Evolutionary conservation across 495 filamentous ascomycete species (phyloP).

Genomic region (Hypoxylon fragiforme): DNA sequence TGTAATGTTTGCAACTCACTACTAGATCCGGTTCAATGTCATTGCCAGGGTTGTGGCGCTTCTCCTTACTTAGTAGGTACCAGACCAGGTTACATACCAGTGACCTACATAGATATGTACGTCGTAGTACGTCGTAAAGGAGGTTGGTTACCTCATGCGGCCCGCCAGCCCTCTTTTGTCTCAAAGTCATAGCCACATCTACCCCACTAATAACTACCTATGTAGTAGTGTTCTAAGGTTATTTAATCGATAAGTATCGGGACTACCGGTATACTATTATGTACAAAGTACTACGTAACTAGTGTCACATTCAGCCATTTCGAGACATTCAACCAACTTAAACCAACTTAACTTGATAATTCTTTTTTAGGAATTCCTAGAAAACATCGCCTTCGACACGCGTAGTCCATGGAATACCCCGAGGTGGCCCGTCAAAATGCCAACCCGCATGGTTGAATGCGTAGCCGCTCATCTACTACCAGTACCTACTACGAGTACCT

Average conservation of each 20-base stretch:
- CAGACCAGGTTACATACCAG: no score
- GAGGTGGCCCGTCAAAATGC: constrained; percentile 28
- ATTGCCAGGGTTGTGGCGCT: constrained; percentile 16
- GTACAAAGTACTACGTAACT: not conserved
- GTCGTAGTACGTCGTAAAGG: no score
- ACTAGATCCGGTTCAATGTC: no score
- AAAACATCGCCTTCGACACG: constrained; percentile 25
- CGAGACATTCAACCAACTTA: constrained; percentile 22
- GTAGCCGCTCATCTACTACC: no score
- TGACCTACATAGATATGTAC: no score
- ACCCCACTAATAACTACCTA: constrained; percentile 12
- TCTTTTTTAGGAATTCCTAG: constrained; percentile 8
- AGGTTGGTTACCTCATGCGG: constrained; percentile 20
- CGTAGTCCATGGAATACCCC: constrained; percentile 34
- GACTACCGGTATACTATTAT: constrained; percentile 7
- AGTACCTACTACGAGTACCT: no score
- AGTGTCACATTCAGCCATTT: constrained; percentile 16
- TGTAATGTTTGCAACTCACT: no score
- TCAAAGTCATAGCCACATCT: not conserved
- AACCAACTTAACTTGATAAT: constrained; percentile 3
- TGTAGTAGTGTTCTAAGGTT: not conserved
- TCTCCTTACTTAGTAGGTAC: not conserved
- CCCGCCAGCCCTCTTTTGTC: constrained; percentile 19
- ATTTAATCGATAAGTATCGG: constrained; percentile 21
- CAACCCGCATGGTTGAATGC: constrained; percentile 1